These are phyloP conservation scores for Dothistroma pini DNA, from an alignment of 2,329 filamentous ascomycete genomes.

Conservation along the genomic window DNA sequence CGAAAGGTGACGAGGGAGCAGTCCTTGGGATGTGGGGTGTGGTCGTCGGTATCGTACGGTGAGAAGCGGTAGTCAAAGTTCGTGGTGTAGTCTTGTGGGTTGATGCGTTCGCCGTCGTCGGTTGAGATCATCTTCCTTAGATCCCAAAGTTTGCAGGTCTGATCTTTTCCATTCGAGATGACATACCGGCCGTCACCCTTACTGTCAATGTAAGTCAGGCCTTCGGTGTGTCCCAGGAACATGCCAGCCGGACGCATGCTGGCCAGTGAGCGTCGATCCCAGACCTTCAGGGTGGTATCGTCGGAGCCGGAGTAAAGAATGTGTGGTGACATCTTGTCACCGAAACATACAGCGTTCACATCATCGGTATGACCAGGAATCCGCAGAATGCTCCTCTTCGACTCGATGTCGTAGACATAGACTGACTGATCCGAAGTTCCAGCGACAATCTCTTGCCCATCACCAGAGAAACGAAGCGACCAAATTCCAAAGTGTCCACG, in stretches of 20 bases:
- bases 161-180: conserved; percentile 91
- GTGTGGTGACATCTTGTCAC: conserved; percentile 81
- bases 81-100: conserved; percentile 55
- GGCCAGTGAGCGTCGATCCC: conserved; percentile 75
- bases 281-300: conserved; percentile 90
- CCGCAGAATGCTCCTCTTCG: conserved; percentile 67
- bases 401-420: conserved; percentile 89
- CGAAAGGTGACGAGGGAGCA: conserved; percentile 92
- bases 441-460: conserved; percentile 84
- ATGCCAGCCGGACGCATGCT: conserved; percentile 61
- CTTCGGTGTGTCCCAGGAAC: conserved; percentile 63
- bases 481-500: conserved; percentile 54
- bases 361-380: conserved; percentile 79
- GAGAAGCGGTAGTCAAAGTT: conserved; percentile 73
- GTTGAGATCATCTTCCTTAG: conserved; percentile 81
- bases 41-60: conserved; percentile 61
- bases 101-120: conserved; percentile 56
- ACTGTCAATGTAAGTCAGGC: conserved; percentile 66
- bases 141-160: conserved; percentile 98
- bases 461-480: conserved; percentile 88
- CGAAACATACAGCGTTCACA: conserved; percentile 96
- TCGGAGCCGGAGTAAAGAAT: conserved; percentile 96
- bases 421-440: conserved; percentile 77
- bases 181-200: conserved; percentile 89
- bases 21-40: conserved; percentile 73